These are phyloP conservation scores for Fusarium neocosmosporiellum DNA, from an alignment of 2,329 filamentous ascomycete species.

Conservation along the genomic window DNA sequence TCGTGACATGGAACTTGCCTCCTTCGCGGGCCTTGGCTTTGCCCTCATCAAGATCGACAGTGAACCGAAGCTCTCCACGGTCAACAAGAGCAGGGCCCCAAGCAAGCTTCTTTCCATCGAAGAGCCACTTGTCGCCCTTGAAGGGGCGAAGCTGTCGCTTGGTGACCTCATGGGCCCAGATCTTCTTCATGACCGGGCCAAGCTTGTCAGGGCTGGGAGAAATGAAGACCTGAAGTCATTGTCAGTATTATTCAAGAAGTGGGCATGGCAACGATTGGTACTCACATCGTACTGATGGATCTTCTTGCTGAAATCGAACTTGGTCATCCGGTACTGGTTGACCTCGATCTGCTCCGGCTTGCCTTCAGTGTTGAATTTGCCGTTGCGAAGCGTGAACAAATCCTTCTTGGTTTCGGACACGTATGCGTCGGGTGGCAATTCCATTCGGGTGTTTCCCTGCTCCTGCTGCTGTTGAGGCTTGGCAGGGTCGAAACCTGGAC, in stretches of 20 bases:
- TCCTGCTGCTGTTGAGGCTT: constrained; percentile 43
- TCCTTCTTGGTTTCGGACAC: constrained; percentile 49
- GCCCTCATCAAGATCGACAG: constrained; percentile 79
- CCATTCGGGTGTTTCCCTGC: constrained; percentile 61
- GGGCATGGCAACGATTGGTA: constrained; percentile 33
- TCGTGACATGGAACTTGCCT: constrained; percentile 69
- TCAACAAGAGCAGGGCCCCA: constrained; percentile 68
- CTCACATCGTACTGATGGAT: constrained; percentile 90
- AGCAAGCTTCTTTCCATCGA: constrained; percentile 85
- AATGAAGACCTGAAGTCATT: constrained; percentile 67
- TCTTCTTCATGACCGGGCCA: constrained; percentile 75
- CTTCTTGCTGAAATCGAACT: constrained; percentile 65
- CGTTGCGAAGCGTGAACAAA: constrained; percentile 48
- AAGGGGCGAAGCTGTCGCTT: constrained; percentile 64
- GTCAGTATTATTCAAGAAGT: constrained; percentile 15
- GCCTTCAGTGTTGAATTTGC: constrained; percentile 66
- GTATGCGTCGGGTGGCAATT: constrained; percentile 70
- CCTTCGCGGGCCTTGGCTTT: constrained; percentile 50
- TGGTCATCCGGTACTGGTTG: constrained; percentile 79
- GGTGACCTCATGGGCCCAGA: constrained; percentile 76
- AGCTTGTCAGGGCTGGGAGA: constrained; percentile 71
- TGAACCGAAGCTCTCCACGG: constrained; percentile 64
- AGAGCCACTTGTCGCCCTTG: constrained; percentile 69
- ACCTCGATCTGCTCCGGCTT: constrained; percentile 66
- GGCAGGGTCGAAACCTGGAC: constrained; percentile 59